Percentiles rank a stretch among this genome's conserved stretches.
Evolutionary conservation across 768 basidiomycete genomes (phyloP).

Genomic region (Termitomyces sp.): DNA sequence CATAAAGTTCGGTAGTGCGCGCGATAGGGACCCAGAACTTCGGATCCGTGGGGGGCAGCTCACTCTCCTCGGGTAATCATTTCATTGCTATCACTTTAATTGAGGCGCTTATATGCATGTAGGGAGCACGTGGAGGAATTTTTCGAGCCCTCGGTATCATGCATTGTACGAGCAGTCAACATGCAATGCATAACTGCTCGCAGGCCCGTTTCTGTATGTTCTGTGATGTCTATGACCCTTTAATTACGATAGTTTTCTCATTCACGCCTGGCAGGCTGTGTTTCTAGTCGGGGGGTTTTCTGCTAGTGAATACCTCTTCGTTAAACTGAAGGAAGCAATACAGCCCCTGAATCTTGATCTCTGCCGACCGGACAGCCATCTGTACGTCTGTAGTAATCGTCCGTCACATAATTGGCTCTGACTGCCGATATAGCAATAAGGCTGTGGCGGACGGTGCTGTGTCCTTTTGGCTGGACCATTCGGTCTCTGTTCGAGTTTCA

Average conservation of each 20-base stretch:
- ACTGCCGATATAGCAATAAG: conserved; percentile 17
- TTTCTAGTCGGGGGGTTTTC: conserved; percentile 56
- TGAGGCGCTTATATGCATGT: neutral
- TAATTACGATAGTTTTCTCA: neutral
- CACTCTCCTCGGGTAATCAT: neutral
- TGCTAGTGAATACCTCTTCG: conserved; percentile 50
- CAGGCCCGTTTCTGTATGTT: neutral
- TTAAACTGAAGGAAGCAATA: conserved; percentile 32
- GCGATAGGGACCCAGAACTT: neutral
- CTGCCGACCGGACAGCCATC: conserved; percentile 45
- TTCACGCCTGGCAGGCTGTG: conserved; percentile 23
- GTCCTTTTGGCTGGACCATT: conserved; percentile 22
- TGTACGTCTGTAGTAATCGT: conserved; percentile 31
- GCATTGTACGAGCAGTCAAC: neutral
- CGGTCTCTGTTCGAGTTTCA: conserved; percentile 20
- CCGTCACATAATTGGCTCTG: neutral
- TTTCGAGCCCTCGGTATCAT: neutral
- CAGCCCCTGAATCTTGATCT: conserved; percentile 32
- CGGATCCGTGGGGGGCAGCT: neutral
- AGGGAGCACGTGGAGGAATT: neutral
- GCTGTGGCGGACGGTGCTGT: conserved; percentile 26
- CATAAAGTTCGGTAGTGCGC: neutral
- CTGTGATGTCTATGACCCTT: neutral
- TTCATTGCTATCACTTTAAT: neutral
- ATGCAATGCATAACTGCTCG: neutral